A percentile compares a stretch with the other conserved stretches of the same genome.
phyloP scores from a whole-genome alignment of 2,329 filamentous ascomycete species.

The Plenodomus biglobosus region DNA sequence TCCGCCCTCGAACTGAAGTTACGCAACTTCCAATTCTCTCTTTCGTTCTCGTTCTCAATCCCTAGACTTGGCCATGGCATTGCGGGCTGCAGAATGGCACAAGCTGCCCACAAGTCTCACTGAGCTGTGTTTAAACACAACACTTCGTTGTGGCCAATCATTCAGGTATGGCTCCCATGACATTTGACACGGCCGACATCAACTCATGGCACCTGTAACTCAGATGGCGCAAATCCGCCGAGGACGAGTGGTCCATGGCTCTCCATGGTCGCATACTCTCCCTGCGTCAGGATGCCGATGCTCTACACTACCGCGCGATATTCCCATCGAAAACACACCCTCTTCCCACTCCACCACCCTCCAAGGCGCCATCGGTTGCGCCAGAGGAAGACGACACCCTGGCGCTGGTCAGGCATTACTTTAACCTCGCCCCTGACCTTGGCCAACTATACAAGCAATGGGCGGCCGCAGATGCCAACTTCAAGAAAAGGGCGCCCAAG shows the following conservation, averaged over 20 bases:
- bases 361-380: slow-evolving; percentile 37
- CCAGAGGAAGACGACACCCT: slow-evolving; percentile 68
- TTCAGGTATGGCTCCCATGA: slow-evolving; percentile 60
- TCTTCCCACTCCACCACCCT: slow-evolving; percentile 44
- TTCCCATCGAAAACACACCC: slow-evolving; percentile 48
- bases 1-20: no score
- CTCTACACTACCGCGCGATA: slow-evolving; percentile 78
- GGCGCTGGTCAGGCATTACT: slow-evolving; percentile 76
- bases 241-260: slow-evolving; percentile 86
- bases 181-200: not conserved
- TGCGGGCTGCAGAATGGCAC: slow-evolving; percentile 74
- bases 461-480: slow-evolving; percentile 83
- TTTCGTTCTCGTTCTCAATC: no score
- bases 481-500: slow-evolving; percentile 79
- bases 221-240: slow-evolving; percentile 82
- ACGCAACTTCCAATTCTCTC: no score
- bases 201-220: slow-evolving; percentile 35
- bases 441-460: slow-evolving; percentile 79
- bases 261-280: slow-evolving; percentile 83
- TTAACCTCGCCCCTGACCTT: slow-evolving; percentile 81
- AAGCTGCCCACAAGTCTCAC: slow-evolving; percentile 79
- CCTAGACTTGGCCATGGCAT: slow-evolving; percentile 37
- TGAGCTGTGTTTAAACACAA: slow-evolving; percentile 93
- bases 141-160: slow-evolving; percentile 90
- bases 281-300: slow-evolving; percentile 75